Evolutionary conservation across 2,329 filamentous ascomycete genomes (phyloP), one percentile per base, ranked within the genome.

Genomic region (Pseudocercospora ulei): DNA sequence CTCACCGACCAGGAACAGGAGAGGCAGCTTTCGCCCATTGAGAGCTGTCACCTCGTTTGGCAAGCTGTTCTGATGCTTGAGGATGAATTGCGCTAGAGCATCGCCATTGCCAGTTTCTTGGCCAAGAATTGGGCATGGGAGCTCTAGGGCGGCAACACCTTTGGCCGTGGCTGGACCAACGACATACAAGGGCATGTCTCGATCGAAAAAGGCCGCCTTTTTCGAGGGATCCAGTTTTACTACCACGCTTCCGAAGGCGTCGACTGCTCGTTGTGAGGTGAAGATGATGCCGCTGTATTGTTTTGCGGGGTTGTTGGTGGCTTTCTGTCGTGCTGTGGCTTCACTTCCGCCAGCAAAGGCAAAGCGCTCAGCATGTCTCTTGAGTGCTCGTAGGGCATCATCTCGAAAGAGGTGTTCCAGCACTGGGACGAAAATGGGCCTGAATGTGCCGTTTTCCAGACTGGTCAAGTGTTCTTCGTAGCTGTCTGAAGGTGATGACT

Each of bases 1-100:
- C 58, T 95, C 88, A 12, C 90, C 90, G 0, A 93, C 86, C 8
- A 92, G 72, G 59, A 96, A 98, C 1, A 96, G 65, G 3, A 96
- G 60, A 0, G 80, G 72, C 0, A 71, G 76, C 52, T 76, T 75
- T 8, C 39, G 31, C 5, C 53, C 54, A n/a, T 58, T 48, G 3
- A 57, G 37, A 41, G 50, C 50, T 18, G 53, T 55, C 11, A 51
- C 51, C 24, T 50, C 51, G 17, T 16, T 41, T 18, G 55, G 54
- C 7, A 68, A 45, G 5, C 43, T 41, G 38, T 71, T 73, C 56
- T 94, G 93, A 57, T 94, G 81, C 2, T 76, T 64, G 4, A 93
- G 68, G 38, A 98, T 95, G 55, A 79, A 81, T 4, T 71, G 64
- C 0, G 86, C 80, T 17, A 98, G 71, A 2, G 73, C 75, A 48